Conservation (phyloP, 441 rosid genomes). For the Kokia cookei region DNA sequence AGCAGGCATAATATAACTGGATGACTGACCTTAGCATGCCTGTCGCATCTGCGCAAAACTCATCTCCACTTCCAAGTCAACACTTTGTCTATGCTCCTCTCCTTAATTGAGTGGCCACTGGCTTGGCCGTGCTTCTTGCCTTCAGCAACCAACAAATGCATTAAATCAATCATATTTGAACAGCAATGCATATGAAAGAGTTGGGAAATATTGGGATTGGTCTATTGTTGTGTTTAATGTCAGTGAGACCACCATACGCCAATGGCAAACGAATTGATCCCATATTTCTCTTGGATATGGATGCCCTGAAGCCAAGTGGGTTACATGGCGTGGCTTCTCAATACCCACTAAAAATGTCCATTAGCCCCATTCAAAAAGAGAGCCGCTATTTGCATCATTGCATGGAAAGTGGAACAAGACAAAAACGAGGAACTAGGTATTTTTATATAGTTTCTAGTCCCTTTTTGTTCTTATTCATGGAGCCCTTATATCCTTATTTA, state of each 20-base stretch:
- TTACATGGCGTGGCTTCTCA: not conserved
- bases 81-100: conserved; percentile 12
- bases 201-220: not conserved
- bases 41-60: conserved; percentile 4
- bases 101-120: conserved; percentile 1
- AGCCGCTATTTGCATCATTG: not conserved
- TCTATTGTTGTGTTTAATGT: not conserved
- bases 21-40: not conserved
- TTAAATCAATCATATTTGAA: not conserved
- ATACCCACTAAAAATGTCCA: not conserved
- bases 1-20: not conserved
- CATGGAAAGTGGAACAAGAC: conserved; percentile 6
- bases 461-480: not conserved
- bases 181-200: not conserved
- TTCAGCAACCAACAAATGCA: not conserved
- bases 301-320: not conserved
- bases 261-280: no score
- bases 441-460: not conserved
- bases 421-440: conserved; percentile 4
- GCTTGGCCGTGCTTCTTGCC: not conserved
- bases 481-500: not conserved
- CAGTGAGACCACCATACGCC: not conserved
- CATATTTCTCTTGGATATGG: not conserved
- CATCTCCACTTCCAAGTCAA: not conserved
- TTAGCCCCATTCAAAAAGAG: not conserved